These are phyloP conservation scores for Mercurialis annua DNA, from an alignment of 345 rosid species.

Conservation along the genomic window DNA sequence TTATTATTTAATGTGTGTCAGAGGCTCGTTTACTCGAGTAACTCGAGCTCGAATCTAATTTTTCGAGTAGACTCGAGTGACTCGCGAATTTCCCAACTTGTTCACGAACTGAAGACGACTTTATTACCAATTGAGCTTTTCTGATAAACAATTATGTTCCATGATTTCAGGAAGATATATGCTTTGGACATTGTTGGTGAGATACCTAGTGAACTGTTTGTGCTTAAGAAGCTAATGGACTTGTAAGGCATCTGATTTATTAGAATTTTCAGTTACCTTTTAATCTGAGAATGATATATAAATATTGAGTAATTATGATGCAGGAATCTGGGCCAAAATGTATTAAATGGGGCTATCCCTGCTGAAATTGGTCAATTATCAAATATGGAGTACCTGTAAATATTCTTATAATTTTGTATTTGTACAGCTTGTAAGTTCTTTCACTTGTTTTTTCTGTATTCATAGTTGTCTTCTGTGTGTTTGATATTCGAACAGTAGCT, in stretches of 20 bases:
- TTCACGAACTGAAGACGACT: no score
- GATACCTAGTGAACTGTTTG: constrained; percentile 48
- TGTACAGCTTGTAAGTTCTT: not conserved
- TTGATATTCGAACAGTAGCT: constrained; percentile 41
- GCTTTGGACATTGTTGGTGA: constrained; percentile 53
- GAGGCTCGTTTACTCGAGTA: no score
- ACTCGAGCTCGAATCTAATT: no score
- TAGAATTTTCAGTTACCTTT: not conserved
- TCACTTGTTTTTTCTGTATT: not conserved
- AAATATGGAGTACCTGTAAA: constrained; percentile 56
- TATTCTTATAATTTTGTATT: constrained; percentile 1
- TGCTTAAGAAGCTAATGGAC: constrained; percentile 41
- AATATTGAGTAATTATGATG: constrained; percentile 7
- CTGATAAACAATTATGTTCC: no score
- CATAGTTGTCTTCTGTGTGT: constrained; percentile 16
- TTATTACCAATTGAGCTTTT: no score
- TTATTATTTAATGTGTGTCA: no score
- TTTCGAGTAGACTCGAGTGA: no score
- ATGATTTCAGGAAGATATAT: constrained; percentile 48
- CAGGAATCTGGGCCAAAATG: constrained; percentile 58
- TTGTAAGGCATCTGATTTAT: constrained; percentile 32
- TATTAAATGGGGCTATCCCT: constrained; percentile 46
- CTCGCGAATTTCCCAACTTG: no score
- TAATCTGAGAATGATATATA: constrained; percentile 4
- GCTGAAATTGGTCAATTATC: constrained; percentile 43